A percentile compares a stretch with the other conserved stretches of the same genome.
These are phyloP conservation scores for Backusella psychrophila DNA, from an alignment of 192 early-diverging fungal genomes.

Conservation along the genomic window DNA sequence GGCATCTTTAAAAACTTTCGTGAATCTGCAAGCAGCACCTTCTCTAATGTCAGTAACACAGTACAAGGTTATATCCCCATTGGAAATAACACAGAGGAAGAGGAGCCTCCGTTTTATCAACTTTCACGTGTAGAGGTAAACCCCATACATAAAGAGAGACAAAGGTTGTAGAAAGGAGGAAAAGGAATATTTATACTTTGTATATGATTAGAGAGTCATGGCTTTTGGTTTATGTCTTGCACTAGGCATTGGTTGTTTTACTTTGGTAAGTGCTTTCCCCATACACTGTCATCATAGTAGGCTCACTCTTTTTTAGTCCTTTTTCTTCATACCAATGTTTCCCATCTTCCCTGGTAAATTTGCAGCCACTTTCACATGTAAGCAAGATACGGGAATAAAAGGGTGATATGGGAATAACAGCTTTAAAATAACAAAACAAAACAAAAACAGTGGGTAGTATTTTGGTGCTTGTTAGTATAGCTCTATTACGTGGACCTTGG, in stretches of 20 bases:
- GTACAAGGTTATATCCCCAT: constrained; percentile 45
- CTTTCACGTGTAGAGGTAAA: constrained; percentile 40
- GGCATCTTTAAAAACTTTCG: constrained; percentile 16
- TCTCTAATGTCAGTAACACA: constrained; percentile 32
- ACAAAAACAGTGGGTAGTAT: constrained; percentile 43
- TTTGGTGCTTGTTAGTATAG: constrained; percentile 48
- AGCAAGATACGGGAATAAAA: constrained; percentile 22
- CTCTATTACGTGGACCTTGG: constrained; percentile 77
- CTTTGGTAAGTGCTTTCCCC: background rate
- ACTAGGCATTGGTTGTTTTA: constrained; percentile 49
- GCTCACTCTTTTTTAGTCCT: constrained; percentile 31
- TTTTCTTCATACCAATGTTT: constrained; percentile 64
- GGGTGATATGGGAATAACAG: no score
- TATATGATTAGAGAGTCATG: constrained; percentile 19
- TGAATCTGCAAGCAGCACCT: constrained; percentile 26
- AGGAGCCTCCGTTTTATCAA: constrained; percentile 39
- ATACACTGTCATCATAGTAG: background rate
- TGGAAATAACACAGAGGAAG: constrained; percentile 25
- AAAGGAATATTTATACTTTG: background rate
- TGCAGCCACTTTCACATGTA: constrained; percentile 75
- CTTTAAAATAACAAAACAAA: no score
- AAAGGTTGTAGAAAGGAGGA: background rate
- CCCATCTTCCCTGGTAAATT: constrained; percentile 71
- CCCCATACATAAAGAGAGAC: background rate
- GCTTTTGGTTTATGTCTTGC: constrained; percentile 53